Base-by-base conservation (phyloP, 768 basidiomycete genomes). In the Psilocybe subaeruginosa region DNA sequence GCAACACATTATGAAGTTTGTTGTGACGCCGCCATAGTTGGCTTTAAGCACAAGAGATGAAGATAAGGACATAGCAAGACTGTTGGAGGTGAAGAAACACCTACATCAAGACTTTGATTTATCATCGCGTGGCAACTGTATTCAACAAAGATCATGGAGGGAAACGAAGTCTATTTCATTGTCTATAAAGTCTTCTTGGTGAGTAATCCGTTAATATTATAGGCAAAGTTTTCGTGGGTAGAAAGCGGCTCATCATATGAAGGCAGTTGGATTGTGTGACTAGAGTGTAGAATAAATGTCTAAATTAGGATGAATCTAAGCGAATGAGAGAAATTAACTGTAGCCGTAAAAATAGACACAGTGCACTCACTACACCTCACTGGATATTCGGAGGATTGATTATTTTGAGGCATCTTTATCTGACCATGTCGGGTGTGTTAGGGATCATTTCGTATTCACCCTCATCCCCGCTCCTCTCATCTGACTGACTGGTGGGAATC, bases 391-490 rank as follows among this genome's bases (percentile, higher is more conserved):
- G 57, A 54, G 47, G 19, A 52, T 58, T 7, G 31, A 51, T 51
- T 56, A 35, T 41, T 46, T 11, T 58, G 48, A 53, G 35, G 37
- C 48, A 46, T 63, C 56, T 59, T 8, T 51, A 43, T 49, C 52
- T 51, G 27, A 12, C 48, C 55, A 60, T 47, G 19, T 73, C 69
- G 59, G 71, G 60, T 64, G 70, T 72, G 55, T 70, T 68, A 71
- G 76, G 68, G 61, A 78, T 66, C 75, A 82, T 73, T 67, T 82
- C 81, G 67, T 76, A 82, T 27, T 75, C 76, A 33, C 59, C 61
- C 54, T 74, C 76, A 30, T 76, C 74, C 29, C 66, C 66, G 48
- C 66, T 70, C 33, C 58, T 61, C 53, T 76, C 75, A 61, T 76
- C 74, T 56, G 69, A 63, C 35, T 64, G 70, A 27, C 59, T 61